phyloP scores from a whole-genome alignment of 1,284 basidiomycete species.

The Thecaphora frezii region DNA sequence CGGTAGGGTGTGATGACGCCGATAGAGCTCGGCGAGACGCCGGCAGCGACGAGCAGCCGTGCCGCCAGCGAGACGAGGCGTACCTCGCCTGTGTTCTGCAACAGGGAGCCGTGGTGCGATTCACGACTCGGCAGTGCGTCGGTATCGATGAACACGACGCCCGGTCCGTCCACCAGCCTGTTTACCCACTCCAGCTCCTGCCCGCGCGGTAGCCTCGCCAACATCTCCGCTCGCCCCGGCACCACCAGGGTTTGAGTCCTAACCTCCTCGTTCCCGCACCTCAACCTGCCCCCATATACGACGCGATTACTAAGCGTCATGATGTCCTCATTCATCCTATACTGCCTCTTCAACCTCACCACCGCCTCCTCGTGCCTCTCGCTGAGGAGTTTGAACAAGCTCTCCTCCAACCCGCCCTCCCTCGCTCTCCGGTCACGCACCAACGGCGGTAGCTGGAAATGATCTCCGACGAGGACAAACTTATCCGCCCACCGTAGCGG shows the following conservation, averaged over 20 bases:
- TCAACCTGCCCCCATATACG: slow-evolving; percentile 78
- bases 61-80: slow-evolving; percentile 66
- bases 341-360: slow-evolving; percentile 81
- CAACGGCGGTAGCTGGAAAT: slow-evolving; percentile 86
- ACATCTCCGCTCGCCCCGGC: slow-evolving; percentile 58
- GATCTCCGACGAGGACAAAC: slow-evolving; percentile 94
- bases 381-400: slow-evolving; percentile 83
- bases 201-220: not conserved
- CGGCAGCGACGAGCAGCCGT: slow-evolving; percentile 69
- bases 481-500: slow-evolving; percentile 84
- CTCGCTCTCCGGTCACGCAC: slow-evolving; percentile 73
- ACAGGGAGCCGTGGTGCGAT: slow-evolving; percentile 64
- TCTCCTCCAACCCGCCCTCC: slow-evolving; percentile 78
- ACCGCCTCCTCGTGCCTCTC: slow-evolving; percentile 76
- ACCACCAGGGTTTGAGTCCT: slow-evolving; percentile 68
- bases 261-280: slow-evolving; percentile 75
- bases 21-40: slow-evolving; percentile 72
- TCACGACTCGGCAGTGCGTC: slow-evolving; percentile 70
- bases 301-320: slow-evolving; percentile 89
- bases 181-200: slow-evolving; percentile 64
- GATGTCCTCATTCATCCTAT: slow-evolving; percentile 95
- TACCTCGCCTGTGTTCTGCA: slow-evolving; percentile 78
- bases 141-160: slow-evolving; percentile 90
- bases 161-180: slow-evolving; percentile 68
- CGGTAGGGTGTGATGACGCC: slow-evolving; percentile 89